Conservation (phyloP, 1,284 basidiomycete genomes). For the Ustilago loliicola region DNA sequence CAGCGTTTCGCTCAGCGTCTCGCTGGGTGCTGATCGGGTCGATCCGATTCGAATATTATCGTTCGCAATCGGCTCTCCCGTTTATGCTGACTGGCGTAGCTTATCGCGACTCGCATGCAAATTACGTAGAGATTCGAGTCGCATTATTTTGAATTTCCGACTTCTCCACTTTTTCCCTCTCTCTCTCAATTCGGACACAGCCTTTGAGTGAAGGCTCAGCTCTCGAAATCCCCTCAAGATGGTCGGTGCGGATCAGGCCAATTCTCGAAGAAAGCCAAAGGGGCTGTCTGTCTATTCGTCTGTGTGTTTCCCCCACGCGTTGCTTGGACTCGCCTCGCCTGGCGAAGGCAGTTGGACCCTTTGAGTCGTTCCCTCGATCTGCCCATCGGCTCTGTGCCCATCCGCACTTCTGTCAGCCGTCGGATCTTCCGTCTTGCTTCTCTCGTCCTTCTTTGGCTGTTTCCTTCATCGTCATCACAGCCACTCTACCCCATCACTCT, state of each 20-base stretch:
- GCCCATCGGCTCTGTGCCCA: slow-evolving; percentile 3
- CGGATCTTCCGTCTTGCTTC: slow-evolving; percentile 2
- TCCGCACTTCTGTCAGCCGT: slow-evolving; percentile 1
- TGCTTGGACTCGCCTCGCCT: neutral
- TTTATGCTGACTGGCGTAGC: neutral
- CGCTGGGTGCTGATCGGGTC: neutral
- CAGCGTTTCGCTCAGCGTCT: neutral
- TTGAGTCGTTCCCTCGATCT: slow-evolving; percentile 1
- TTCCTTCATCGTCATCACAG: neutral
- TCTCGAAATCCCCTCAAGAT: neutral
- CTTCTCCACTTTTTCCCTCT: neutral
- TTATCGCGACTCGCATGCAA: slow-evolving; percentile 9
- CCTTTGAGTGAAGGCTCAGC: slow-evolving; percentile 11
- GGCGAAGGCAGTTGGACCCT: slow-evolving; percentile 7
- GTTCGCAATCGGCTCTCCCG: neutral
- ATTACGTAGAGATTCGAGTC: no score
- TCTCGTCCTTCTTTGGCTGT: neutral
- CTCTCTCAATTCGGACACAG: slow-evolving; percentile 2
- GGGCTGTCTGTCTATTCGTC: neutral
- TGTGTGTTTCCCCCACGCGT: slow-evolving; percentile 8
- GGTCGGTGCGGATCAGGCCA: slow-evolving; percentile 21
- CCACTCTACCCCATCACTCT: neutral
- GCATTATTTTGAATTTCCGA: neutral
- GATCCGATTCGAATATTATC: no score
- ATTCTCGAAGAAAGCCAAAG: neutral